These are phyloP conservation scores for Picocystis sp. DNA, from an alignment of 163 green algal species.

Conservation along the genomic window DNA sequence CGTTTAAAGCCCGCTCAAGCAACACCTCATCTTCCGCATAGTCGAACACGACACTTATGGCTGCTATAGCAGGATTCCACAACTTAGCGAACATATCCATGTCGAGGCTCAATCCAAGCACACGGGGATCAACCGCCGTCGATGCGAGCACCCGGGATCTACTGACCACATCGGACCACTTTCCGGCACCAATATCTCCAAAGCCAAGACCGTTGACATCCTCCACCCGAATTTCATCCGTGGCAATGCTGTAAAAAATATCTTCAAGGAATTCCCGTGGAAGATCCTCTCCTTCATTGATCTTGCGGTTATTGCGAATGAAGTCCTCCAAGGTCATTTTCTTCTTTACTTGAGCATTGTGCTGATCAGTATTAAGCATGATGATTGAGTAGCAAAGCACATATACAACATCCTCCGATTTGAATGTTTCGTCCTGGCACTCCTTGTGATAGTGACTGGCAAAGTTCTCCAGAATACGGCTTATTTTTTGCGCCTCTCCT, in stretches of 20 bases:
- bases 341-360: slow-evolving; percentile 22
- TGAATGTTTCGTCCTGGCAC: slow-evolving; percentile 1
- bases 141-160: background rate
- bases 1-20: slow-evolving; percentile 16
- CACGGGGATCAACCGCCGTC: background rate
- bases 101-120: slow-evolving; percentile 14
- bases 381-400: slow-evolving; percentile 33
- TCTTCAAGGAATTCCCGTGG: slow-evolving; percentile 21
- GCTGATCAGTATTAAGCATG: slow-evolving; percentile 34
- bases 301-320: slow-evolving; percentile 31
- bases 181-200: slow-evolving; percentile 15
- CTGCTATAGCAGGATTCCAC: slow-evolving; percentile 71
- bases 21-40: slow-evolving; percentile 25
- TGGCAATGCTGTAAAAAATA: slow-evolving; percentile 27
- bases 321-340: slow-evolving; percentile 39
- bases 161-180: slow-evolving; percentile 8
- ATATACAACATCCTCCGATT: slow-evolving; percentile 20
- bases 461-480: slow-evolving; percentile 28
- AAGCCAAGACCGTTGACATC: slow-evolving; percentile 1
- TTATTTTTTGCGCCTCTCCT: slow-evolving; percentile 37
- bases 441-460: slow-evolving; percentile 23
- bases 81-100: slow-evolving; percentile 54
- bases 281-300: slow-evolving; percentile 30
- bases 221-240: slow-evolving; percentile 26
- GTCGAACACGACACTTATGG: slow-evolving; percentile 45